phyloP scores from a whole-genome alignment of 345 rosid genomes.

The Physaria fendleri region DNA sequence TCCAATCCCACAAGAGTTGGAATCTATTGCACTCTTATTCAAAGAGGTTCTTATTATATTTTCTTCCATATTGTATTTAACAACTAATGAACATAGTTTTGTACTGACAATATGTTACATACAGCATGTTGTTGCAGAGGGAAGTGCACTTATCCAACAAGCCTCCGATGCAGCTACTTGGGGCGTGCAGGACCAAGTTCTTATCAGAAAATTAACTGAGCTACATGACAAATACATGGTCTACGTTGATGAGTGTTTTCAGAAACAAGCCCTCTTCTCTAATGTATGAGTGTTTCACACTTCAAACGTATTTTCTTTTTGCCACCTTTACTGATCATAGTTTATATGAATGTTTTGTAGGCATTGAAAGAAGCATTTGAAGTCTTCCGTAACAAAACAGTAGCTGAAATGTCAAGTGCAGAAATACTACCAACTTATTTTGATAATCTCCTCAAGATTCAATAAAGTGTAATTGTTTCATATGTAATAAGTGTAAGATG shows the following conservation, averaged over 20 bases:
- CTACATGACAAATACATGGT: slow-evolving; percentile 44
- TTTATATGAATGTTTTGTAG: neutral
- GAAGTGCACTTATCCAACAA: slow-evolving; percentile 66
- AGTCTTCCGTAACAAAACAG: slow-evolving; percentile 29
- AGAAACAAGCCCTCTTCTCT: slow-evolving; percentile 12
- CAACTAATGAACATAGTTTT: neutral
- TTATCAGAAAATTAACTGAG: no score
- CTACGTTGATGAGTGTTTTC: slow-evolving; percentile 16
- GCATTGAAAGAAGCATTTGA: slow-evolving; percentile 31
- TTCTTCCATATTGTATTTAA: neutral
- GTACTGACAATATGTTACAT: neutral
- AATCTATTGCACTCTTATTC: slow-evolving; percentile 57
- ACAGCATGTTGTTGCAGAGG: slow-evolving; percentile 74
- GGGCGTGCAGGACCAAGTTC: slow-evolving; percentile 54
- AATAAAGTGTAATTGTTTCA: no score
- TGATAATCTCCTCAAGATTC: no score
- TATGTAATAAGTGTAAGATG: no score
- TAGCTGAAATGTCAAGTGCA: slow-evolving; percentile 25
- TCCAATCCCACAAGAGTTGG: slow-evolving; percentile 54
- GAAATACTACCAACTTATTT: no score
- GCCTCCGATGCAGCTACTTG: slow-evolving; percentile 66
- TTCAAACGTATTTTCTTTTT: no score
- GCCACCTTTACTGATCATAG: neutral
- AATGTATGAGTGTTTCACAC: neutral
- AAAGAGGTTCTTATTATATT: slow-evolving; percentile 13